Evolutionary conservation across 176 grass and related monocot genomes (phyloP).

Genomic region (Oryza glaberrima): DNA sequence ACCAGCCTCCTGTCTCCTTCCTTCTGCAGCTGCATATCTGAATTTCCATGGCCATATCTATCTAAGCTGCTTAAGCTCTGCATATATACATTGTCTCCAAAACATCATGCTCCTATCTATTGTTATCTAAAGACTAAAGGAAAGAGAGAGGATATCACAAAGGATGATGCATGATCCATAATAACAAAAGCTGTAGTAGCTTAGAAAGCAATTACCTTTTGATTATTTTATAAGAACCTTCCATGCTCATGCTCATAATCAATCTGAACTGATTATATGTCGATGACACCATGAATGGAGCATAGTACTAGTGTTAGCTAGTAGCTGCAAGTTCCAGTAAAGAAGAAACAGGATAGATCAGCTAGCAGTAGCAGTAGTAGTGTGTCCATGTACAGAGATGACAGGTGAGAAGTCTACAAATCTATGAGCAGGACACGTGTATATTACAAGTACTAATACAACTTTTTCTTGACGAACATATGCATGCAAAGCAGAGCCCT

Average conservation of each 20-base stretch:
- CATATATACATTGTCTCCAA: background rate
- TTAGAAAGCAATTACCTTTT: background rate
- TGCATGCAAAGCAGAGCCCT: background rate
- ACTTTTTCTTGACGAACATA: background rate
- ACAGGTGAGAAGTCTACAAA: background rate
- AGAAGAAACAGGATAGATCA: background rate
- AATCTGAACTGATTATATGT: background rate
- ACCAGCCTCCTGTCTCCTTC: background rate
- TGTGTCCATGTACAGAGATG: background rate
- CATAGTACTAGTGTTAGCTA: background rate
- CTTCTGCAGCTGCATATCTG: background rate
- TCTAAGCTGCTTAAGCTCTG: background rate
- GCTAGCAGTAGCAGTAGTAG: background rate
- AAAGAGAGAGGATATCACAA: background rate
- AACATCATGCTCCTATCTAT: background rate
- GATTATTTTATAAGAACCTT: background rate
- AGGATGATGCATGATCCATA: background rate
- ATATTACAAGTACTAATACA: background rate
- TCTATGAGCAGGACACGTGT: background rate
- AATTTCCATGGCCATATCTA: background rate
- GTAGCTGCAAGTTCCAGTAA: background rate
- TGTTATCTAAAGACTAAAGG: background rate
- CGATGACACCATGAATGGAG: background rate
- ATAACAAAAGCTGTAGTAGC: background rate
- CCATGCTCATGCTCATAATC: background rate